phyloP scores from a whole-genome alignment of 1,139 yeast species.

The Hemisphaericaspora lyxosophila region DNA sequence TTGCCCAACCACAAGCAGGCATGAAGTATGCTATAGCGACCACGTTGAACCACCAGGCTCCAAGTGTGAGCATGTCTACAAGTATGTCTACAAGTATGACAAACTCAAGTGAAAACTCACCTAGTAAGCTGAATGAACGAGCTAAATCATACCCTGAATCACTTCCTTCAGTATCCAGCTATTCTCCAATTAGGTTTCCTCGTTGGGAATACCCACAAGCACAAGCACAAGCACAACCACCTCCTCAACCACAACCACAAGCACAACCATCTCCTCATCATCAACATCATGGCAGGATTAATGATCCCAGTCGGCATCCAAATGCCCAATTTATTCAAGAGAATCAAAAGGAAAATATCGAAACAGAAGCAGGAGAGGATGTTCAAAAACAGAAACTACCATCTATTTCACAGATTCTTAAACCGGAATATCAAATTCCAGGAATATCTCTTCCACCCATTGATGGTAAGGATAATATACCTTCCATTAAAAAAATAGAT shows the following conservation, averaged over 20 bases:
- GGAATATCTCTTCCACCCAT: constrained; percentile 8
- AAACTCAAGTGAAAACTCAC: neutral
- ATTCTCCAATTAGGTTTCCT: neutral
- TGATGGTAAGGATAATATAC: constrained; percentile 6
- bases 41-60: too few species aligned
- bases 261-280: too few species aligned
- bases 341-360: neutral
- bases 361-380: neutral
- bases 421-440: constrained; percentile 5
- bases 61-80: too few species aligned
- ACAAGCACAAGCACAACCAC: too few species aligned
- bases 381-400: constrained; percentile 10
- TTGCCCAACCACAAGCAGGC: too few species aligned
- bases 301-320: too few species aligned
- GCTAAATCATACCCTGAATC: neutral
- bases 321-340: too few species aligned
- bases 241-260: too few species aligned
- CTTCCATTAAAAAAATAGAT: constrained; percentile 11
- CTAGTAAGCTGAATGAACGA: neutral
- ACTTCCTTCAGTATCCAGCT: neutral
- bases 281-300: too few species aligned
- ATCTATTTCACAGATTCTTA: constrained; percentile 13
- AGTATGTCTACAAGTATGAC: too few species aligned
- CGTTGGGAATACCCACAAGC: neutral
- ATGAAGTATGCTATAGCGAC: too few species aligned